Evolutionary conservation across 2,329 filamentous ascomycete genomes (phyloP), one percentile per base, ranked within the genome.

Genomic region (Huntiella abstrusa): DNA sequence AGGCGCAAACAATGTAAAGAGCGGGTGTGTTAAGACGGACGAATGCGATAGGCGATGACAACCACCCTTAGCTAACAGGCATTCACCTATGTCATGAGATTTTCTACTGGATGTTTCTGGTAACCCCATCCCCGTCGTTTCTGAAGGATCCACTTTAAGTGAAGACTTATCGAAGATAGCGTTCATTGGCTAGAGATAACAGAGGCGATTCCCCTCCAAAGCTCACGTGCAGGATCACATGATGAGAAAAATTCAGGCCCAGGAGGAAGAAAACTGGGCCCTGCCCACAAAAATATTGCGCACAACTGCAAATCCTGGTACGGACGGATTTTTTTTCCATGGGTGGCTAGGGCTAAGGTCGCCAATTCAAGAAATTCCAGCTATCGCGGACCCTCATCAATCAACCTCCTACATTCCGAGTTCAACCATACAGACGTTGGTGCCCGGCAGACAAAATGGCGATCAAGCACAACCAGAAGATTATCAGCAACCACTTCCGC

Each of bases 381-480:
- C 43, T 49, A 49, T 47, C 44, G 44, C 48, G 42, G 48, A 49
- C 48, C 48, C 41, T 49, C 48, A 43, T 45, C 36, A 47, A 47
- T 35, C 22, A 47, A 41, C 44, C 42, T 40, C 44, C 42, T 43
- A 49, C 44, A 49, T 47, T 49, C 44, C 41, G 48, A 49, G 48
- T 43, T 43, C 48, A 49, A 46, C 44, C 44, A 49, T 44, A 49
- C 44, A 49, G 41, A 43, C 28, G 28, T 49, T 47, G 46, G 43
- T 44, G 48, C 42, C 48, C 34, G 48, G 48, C 48, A 49, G 48
- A 49, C 49, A 50, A 47, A 47, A 50, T 50, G 87, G 83, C 88
- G 77, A 94, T 96, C 85, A 93, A 93, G 80, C 86, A 95, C 83
- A 96, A 96, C 75, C 86, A 95, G 76, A 83, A 88, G 75, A 81